Evolutionary conservation across 148 eudicot species (phyloP).

Genomic region (Fallopia convolvulus): DNA sequence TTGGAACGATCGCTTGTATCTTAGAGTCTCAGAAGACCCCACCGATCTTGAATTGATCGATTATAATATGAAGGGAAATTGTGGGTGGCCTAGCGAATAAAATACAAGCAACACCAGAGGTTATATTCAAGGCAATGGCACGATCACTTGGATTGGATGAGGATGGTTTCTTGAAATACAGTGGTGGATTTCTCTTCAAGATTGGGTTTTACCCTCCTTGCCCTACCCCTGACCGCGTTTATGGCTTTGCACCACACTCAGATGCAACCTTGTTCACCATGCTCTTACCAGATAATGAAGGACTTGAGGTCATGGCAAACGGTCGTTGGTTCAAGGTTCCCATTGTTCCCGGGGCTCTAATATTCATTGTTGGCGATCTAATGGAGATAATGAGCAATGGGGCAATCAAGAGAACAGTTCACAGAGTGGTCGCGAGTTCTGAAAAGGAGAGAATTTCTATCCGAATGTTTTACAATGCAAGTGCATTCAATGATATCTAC

Average conservation of each 20-base stretch:
- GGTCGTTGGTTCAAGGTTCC: conserved; percentile 45
- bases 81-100: no score
- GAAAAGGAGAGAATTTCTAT: no score
- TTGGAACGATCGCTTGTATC: no score
- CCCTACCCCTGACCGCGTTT: conserved; percentile 27
- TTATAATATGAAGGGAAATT: no score
- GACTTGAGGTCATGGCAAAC: conserved; percentile 39
- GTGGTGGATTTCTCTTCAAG: conserved; percentile 19
- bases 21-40: no score
- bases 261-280: conserved; percentile 20
- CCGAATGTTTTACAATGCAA: no score
- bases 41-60: no score
- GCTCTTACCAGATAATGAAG: conserved; percentile 30
- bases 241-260: conserved; percentile 31
- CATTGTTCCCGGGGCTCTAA: conserved; percentile 32
- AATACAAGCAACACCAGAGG: background rate
- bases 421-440: no score
- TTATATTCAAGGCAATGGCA: conserved; percentile 28
- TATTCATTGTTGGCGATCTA: conserved; percentile 11
- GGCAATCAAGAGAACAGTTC: no score
- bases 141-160: conserved; percentile 25
- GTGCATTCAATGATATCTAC: no score
- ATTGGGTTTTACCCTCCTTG: conserved; percentile 37
- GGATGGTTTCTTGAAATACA: conserved; percentile 23
- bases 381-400: no score